phyloP scores from a whole-genome alignment of 306 rosid species.

The Quercus alba region DNA sequence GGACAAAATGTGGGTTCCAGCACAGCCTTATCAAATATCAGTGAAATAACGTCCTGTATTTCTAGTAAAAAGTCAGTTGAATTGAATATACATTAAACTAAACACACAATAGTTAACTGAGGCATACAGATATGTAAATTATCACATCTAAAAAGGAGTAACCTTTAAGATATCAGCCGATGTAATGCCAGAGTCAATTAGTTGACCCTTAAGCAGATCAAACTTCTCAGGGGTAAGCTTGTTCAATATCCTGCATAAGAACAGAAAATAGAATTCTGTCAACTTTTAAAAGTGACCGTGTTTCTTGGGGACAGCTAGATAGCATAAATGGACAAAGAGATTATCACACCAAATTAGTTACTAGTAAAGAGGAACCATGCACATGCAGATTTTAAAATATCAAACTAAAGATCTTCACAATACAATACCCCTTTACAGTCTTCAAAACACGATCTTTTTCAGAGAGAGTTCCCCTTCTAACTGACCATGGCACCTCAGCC shows the following conservation, averaged over 20 bases:
- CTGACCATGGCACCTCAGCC: slow-evolving; percentile 98
- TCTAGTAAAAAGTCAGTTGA: slow-evolving; percentile 20
- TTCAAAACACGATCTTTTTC: slow-evolving; percentile 90
- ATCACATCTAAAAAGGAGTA: not conserved
- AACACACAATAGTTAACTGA: not conserved
- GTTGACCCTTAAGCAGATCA: slow-evolving; percentile 95
- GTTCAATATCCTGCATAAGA: slow-evolving; percentile 75
- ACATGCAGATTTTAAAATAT: not conserved
- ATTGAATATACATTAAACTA: slow-evolving; percentile 12
- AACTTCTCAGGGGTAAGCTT: slow-evolving; percentile 98
- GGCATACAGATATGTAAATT: not conserved
- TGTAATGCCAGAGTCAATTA: slow-evolving; percentile 86
- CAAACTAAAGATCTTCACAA: not conserved
- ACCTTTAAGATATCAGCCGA: slow-evolving; percentile 95
- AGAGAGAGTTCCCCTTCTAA: slow-evolving; percentile 74
- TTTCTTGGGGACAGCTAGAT: not conserved
- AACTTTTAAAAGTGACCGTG: not conserved
- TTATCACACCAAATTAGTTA: not conserved
- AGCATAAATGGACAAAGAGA: not conserved
- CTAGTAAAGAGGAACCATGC: not conserved
- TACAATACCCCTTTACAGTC: slow-evolving; percentile 86
- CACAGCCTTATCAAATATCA: slow-evolving; percentile 96
- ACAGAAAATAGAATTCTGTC: not conserved
- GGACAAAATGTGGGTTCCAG: slow-evolving; percentile 99
- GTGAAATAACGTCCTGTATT: slow-evolving; percentile 82